These are phyloP conservation scores for Alternaria gaisen DNA, from an alignment of 2,329 filamentous ascomycete species.

Conservation along the genomic window DNA sequence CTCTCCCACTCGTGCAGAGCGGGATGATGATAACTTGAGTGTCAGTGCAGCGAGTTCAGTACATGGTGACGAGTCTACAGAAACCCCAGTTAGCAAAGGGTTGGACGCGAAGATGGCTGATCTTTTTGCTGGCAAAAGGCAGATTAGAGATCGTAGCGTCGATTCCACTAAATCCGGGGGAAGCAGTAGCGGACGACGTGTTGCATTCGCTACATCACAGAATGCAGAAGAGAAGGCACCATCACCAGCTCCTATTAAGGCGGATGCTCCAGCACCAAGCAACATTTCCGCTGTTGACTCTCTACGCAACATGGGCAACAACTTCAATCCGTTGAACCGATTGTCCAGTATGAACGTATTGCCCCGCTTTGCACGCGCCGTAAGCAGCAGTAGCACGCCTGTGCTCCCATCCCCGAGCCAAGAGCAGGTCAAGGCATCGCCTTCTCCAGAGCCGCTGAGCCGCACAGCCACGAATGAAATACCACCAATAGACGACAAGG, in stretches of 20 bases:
- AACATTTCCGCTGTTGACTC: conserved; percentile 76
- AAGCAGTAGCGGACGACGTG: conserved; percentile 68
- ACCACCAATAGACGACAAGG: conserved; percentile 41
- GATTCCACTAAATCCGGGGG: conserved; percentile 75
- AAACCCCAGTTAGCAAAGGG: conserved; percentile 39
- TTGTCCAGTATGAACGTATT: conserved; percentile 78
- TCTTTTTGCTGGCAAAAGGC: conserved; percentile 73
- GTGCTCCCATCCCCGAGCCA: conserved; percentile 51
- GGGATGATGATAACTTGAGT: conserved; percentile 61
- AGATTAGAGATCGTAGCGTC: conserved; percentile 74
- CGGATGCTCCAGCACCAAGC: conserved; percentile 35
- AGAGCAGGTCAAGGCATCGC: conserved; percentile 41
- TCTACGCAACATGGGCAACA: conserved; percentile 80
- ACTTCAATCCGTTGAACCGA: conserved; percentile 82
- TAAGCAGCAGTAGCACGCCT: conserved; percentile 53
- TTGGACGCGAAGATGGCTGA: conserved; percentile 70
- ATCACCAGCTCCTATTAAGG: conserved; percentile 31
- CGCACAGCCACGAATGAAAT: conserved; percentile 33
- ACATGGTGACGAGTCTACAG: conserved; percentile 53
- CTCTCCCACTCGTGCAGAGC: conserved; percentile 64
- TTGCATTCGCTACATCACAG: conserved; percentile 55
- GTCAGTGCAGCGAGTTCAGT: conserved; percentile 63
- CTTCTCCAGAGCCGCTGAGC: conserved; percentile 27
- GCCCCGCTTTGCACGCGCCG: conserved; percentile 74
- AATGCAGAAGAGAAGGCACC: conserved; percentile 36